Evolutionary conservation across 495 filamentous ascomycete species (phyloP).

Genomic region (Filosporella fistucella): DNA sequence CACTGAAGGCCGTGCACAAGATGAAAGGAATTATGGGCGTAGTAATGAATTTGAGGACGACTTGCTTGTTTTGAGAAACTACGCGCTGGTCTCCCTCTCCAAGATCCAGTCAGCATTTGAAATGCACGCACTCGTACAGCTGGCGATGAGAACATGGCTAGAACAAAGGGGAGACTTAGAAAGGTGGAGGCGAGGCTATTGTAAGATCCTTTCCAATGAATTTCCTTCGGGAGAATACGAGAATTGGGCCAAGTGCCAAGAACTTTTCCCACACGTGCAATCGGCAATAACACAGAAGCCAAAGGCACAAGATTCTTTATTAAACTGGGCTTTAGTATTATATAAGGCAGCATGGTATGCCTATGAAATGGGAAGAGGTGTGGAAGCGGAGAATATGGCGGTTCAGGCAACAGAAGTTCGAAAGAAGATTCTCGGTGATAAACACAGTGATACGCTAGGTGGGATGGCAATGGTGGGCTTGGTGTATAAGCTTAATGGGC

Average conservation of each 20-base stretch:
- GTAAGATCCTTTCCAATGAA: slow-evolving; percentile 29
- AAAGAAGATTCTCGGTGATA: slow-evolving; percentile 20
- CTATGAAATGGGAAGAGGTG: slow-evolving; percentile 15
- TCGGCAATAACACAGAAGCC: slow-evolving; percentile 15
- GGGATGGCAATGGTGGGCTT: slow-evolving; percentile 18
- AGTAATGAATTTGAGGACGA: slow-evolving; percentile 37
- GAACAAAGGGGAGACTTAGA: slow-evolving; percentile 31
- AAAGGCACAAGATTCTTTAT: slow-evolving; percentile 13
- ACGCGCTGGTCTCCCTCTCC: slow-evolving; percentile 35
- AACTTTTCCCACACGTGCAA: slow-evolving; percentile 25
- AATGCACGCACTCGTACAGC: slow-evolving; percentile 45
- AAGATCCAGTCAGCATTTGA: slow-evolving; percentile 27
- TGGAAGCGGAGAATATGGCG: slow-evolving; percentile 20
- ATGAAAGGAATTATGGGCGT: too few species aligned
- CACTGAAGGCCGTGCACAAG: too few species aligned
- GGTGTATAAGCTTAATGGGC: slow-evolving; percentile 17
- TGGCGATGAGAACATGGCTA: slow-evolving; percentile 40
- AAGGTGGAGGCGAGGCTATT: slow-evolving; percentile 30
- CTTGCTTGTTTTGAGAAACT: slow-evolving; percentile 34
- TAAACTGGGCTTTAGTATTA: slow-evolving; percentile 27
- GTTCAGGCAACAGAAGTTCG: slow-evolving; percentile 15
- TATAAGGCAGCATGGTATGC: slow-evolving; percentile 29
- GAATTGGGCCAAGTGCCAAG: slow-evolving; percentile 27
- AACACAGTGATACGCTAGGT: slow-evolving; percentile 22
- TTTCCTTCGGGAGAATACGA: slow-evolving; percentile 36